Evolutionary conservation across 2,329 filamentous ascomycete genomes (phyloP), one percentile per base, ranked within the genome.

Genomic region (Aspergillus sp.): DNA sequence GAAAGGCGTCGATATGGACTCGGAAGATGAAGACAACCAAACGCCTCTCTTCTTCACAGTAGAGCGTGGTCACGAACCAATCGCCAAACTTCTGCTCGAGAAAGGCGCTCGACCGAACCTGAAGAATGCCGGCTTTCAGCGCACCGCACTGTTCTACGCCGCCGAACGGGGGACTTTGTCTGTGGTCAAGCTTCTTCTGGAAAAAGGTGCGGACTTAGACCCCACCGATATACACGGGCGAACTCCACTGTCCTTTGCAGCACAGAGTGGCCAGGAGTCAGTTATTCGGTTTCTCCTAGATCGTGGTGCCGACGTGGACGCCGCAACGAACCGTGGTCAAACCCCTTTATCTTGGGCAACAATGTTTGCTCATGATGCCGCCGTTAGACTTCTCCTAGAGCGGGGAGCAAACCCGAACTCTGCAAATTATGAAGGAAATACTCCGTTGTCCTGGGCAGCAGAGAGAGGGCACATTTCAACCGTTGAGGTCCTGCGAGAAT

Each of bases 381-480:
- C 11, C 2, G 50, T 52, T 12, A 32, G 29, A 36, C 36, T 54
- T 24, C 49, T 54, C 12, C 16, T 54, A 11, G 52, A 42, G 9
- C 36, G 20, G 32, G 52, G 52, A 12, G 52, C 53, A n/a, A 18
- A 51, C 16, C 24, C 49, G 1, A 51, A 51, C 10, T 29, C 16
- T 3, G 5, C 49, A 16, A 18, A 16, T 9, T 3, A n/a, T n/a
- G 18, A 11, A 5, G 29, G 29, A 51, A 14, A 29, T 5, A 55
- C 53, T 22, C 53, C 53, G 18, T 26, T 55, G 53, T n/a, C 42
- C 32, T 55, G 39, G 53, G 53, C 53, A 6, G 36, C 39, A 12
- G 18, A 46, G 45, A 31, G 45, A 18, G 53, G 24, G 12, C 29
- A 29, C 24, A 32, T 32, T 3, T n/a, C 49, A 29, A 24, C 18